Percentiles rank a stretch among this genome's conserved stretches.
Conservation (phyloP, 352 stramenopile genomes). For the Phytophthora multivora region DNA sequence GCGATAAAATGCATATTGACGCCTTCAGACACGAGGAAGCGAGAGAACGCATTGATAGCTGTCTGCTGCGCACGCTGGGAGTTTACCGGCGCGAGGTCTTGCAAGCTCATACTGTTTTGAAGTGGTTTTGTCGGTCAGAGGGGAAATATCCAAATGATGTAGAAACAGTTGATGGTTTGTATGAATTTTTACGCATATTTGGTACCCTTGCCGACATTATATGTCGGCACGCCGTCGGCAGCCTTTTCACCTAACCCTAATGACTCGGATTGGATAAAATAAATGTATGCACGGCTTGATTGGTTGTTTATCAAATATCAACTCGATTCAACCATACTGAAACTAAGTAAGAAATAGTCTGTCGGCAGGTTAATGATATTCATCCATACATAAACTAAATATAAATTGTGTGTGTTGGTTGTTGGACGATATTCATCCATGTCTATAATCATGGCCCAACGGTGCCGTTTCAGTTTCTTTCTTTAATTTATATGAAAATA, state of each 20-base stretch:
- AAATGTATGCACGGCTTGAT: neutral
- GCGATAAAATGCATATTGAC: neutral
- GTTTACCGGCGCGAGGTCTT: neutral
- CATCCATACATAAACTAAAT: too few relatives aligned
- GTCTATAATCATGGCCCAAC: too few relatives aligned
- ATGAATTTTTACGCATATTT: neutral
- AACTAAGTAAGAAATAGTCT: neutral
- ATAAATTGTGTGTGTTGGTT: too few relatives aligned
- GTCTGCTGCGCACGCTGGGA: neutral
- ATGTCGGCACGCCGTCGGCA: neutral
- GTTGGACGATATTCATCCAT: too few relatives aligned
- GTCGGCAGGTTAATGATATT: neutral
- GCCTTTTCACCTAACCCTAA: neutral
- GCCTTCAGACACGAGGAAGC: conserved; percentile 13
- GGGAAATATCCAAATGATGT: neutral
- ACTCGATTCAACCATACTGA: neutral
- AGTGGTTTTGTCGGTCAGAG: neutral
- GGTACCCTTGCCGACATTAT: neutral
- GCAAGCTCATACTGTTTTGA: neutral
- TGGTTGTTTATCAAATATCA: neutral
- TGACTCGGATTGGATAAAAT: neutral
- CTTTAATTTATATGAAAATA: too few relatives aligned
- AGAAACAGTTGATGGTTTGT: neutral
- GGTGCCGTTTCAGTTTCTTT: too few relatives aligned
- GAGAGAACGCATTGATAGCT: conserved; percentile 14